Conservation (phyloP, 345 rosid genomes). For the Citrus australasica region DNA sequence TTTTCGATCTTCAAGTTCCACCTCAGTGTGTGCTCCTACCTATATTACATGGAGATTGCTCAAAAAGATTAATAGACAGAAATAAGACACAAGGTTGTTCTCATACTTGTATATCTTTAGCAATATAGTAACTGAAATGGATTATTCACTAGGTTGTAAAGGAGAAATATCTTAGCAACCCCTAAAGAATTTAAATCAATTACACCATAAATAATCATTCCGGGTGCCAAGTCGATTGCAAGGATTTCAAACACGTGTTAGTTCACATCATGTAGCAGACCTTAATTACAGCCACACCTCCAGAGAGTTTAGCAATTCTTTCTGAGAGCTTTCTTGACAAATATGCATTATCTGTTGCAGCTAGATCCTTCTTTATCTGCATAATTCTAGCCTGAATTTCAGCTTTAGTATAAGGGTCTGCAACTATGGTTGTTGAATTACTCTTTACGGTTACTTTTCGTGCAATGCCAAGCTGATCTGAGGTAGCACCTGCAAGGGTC, state of each 20-base stretch:
- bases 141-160: not conserved
- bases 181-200: not conserved
- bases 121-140: not conserved
- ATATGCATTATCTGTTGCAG: constrained; percentile 62
- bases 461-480: constrained; percentile 94
- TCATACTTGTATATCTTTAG: not conserved
- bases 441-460: constrained; percentile 62
- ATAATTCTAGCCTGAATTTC: constrained; percentile 85
- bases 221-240: not conserved
- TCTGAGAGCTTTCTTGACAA: constrained; percentile 65
- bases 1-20: constrained; percentile 87
- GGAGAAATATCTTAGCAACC: not conserved
- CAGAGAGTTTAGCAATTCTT: constrained; percentile 83
- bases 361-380: constrained; percentile 89
- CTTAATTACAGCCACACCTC: constrained; percentile 93
- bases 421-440: constrained; percentile 76
- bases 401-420: constrained; percentile 80
- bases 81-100: not conserved
- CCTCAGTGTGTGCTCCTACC: constrained; percentile 89
- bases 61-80: not conserved
- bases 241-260: not conserved
- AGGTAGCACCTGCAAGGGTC: constrained; percentile 52
- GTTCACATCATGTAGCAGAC: constrained; percentile 30
- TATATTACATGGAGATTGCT: constrained; percentile 13
- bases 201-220: not conserved